These are phyloP conservation scores for Stylosanthes scabra DNA, from an alignment of 331 rosid genomes.

Conservation along the genomic window DNA sequence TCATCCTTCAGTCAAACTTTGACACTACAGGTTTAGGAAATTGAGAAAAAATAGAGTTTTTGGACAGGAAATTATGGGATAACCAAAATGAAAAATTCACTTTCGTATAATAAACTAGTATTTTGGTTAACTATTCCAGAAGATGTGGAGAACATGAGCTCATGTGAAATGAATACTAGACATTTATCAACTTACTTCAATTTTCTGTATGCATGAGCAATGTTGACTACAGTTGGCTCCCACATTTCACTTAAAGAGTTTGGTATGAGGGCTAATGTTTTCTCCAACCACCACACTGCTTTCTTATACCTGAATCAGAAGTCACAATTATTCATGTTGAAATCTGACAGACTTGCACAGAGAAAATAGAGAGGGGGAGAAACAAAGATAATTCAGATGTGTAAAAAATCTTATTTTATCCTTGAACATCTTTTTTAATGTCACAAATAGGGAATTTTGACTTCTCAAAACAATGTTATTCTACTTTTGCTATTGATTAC, in stretches of 20 bases:
- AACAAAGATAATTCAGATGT: not conserved
- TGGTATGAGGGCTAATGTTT: conserved; percentile 80
- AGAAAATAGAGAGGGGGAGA: not conserved
- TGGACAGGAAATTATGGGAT: not conserved
- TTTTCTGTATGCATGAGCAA: conserved; percentile 93
- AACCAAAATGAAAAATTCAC: conserved; percentile 30
- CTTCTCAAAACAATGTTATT: no score
- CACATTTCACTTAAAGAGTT: conserved; percentile 84
- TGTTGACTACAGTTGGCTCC: conserved; percentile 97
- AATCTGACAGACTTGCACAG: not conserved
- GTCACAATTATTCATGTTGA: conserved; percentile 35
- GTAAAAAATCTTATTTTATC: no score
- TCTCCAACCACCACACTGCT: conserved; percentile 93
- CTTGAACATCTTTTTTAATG: no score
- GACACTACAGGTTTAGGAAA: conserved; percentile 21
- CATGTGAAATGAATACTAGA: conserved; percentile 28
- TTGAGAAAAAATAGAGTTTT: conserved; percentile 11
- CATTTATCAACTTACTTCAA: conserved; percentile 65
- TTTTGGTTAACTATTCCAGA: conserved; percentile 10
- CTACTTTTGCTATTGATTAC: no score
- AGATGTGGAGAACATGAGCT: not conserved
- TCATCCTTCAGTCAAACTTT: conserved; percentile 10
- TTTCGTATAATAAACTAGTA: not conserved
- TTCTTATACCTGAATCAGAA: conserved; percentile 70
- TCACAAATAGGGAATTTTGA: not conserved